Percentiles rank a stretch among this genome's conserved stretches.
Evolutionary conservation across 225 moss, liverwort and hornwort genomes (phyloP).

Genomic region (Pseudisothecium myosuroides): DNA sequence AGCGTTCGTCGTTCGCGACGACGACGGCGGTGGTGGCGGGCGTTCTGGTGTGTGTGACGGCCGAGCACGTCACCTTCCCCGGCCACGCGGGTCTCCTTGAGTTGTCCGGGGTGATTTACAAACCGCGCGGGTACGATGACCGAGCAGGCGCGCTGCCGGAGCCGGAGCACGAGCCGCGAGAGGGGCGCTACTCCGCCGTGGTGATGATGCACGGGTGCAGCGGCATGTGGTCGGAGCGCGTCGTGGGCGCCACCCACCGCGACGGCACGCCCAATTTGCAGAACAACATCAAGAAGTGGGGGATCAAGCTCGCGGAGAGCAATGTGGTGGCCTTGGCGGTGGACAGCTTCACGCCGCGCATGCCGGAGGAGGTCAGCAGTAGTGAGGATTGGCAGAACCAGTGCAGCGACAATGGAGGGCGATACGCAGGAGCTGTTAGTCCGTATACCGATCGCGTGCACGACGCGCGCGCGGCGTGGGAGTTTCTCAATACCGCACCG

Average conservation of each 20-base stretch:
- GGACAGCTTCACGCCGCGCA: slow-evolving; percentile 58
- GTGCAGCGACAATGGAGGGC: slow-evolving; percentile 25
- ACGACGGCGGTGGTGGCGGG: slow-evolving; percentile 21
- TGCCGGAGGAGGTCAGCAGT: slow-evolving; percentile 1
- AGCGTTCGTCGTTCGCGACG: slow-evolving; percentile 1
- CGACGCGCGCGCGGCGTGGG: slow-evolving; percentile 51
- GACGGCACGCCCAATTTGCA: slow-evolving; percentile 44
- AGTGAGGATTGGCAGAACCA: slow-evolving; percentile 54
- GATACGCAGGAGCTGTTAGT: slow-evolving; percentile 25
- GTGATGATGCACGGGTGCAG: slow-evolving; percentile 70
- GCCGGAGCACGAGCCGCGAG: neutral
- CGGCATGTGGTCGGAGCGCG: slow-evolving; percentile 53
- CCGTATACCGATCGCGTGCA: slow-evolving; percentile 48
- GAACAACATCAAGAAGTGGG: slow-evolving; percentile 61
- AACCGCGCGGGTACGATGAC: slow-evolving; percentile 2
- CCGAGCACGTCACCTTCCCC: slow-evolving; percentile 16
- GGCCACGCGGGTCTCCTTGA: neutral
- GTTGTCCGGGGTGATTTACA: slow-evolving; percentile 34
- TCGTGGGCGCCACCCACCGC: slow-evolving; percentile 15
- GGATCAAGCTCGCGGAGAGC: slow-evolving; percentile 28
- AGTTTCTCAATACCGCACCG: slow-evolving; percentile 16
- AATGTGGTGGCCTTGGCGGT: slow-evolving; percentile 49
- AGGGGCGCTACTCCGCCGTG: slow-evolving; percentile 22
- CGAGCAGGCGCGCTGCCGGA: neutral
- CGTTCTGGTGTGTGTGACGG: slow-evolving; percentile 14